Conservation (phyloP, 176 grass and related monocot genomes). For the Aegilops longissima region DNA sequence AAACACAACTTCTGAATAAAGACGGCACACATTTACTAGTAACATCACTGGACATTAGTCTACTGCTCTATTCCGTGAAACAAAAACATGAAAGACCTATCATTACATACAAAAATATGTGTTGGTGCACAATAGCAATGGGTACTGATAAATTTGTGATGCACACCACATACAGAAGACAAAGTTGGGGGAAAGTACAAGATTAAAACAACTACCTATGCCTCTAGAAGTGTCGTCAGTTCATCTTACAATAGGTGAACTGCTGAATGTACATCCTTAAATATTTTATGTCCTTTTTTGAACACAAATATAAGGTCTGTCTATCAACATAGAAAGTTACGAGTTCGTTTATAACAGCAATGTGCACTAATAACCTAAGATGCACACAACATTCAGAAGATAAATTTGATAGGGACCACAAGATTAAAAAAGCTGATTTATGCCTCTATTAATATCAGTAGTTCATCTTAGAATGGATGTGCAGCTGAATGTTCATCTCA, state of each 20-base stretch:
- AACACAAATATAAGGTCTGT: background rate
- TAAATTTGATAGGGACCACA: background rate
- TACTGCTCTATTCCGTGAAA: background rate
- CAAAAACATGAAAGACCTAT: background rate
- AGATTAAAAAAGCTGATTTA: too few species aligned
- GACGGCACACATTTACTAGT: background rate
- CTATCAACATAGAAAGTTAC: background rate
- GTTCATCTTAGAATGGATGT: too few species aligned
- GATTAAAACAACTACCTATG: background rate
- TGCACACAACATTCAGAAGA: background rate
- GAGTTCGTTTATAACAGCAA: background rate
- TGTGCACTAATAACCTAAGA: background rate
- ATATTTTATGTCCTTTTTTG: background rate
- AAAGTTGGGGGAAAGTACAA: background rate
- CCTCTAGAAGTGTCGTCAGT: background rate
- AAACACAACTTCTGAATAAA: conserved; percentile 2
- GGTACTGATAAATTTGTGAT: background rate
- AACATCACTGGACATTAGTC: background rate
- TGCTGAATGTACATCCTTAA: background rate
- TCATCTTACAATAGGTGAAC: background rate
- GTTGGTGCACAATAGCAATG: background rate
- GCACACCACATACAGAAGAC: background rate
- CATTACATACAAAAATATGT: background rate
- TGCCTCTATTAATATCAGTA: too few species aligned
- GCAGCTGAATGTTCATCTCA: too few species aligned